These are phyloP conservation scores for Ajuga chamaepitys DNA, from an alignment of 257 asterid genomes.

Conservation along the genomic window DNA sequence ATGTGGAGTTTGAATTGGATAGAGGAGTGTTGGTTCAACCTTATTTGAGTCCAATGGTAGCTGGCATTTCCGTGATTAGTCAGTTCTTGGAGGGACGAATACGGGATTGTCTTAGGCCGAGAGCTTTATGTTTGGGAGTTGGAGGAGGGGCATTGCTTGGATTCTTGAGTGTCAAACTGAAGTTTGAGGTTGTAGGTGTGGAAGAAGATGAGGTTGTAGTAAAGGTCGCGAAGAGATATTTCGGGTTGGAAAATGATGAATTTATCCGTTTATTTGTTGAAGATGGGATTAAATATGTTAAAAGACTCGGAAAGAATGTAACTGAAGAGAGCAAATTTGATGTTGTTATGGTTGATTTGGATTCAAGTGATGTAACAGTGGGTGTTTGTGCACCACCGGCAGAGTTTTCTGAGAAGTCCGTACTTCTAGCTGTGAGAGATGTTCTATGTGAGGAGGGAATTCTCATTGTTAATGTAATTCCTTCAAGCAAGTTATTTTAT, in stretches of 20 bases:
- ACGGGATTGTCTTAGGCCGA: slow-evolving; percentile 35
- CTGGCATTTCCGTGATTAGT: slow-evolving; percentile 50
- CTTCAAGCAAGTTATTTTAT: slow-evolving; percentile 29
- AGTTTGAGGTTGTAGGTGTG: slow-evolving; percentile 65
- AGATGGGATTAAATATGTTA: slow-evolving; percentile 49
- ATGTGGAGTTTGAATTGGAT: slow-evolving; percentile 46
- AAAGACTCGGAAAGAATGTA: slow-evolving; percentile 22
- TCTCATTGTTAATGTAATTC: slow-evolving; percentile 49
- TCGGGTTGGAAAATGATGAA: slow-evolving; percentile 44
- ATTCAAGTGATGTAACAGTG: slow-evolving; percentile 42
- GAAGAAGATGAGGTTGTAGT: slow-evolving; percentile 61
- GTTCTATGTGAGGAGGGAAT: slow-evolving; percentile 42
- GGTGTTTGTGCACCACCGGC: slow-evolving; percentile 75
- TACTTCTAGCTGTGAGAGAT: slow-evolving; percentile 37
- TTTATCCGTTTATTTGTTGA: slow-evolving; percentile 35
- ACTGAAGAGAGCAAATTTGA: slow-evolving; percentile 31
- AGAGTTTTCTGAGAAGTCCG: slow-evolving; percentile 42
- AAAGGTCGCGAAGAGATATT: slow-evolving; percentile 45
- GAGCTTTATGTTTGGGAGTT: slow-evolving; percentile 73
- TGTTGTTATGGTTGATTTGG: slow-evolving; percentile 85
- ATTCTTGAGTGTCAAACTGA: slow-evolving; percentile 40
- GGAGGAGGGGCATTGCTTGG: slow-evolving; percentile 90
- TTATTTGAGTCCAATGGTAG: slow-evolving; percentile 79
- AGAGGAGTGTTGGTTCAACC: slow-evolving; percentile 54
- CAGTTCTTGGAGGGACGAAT: slow-evolving; percentile 31